Evolutionary conservation across 306 rosid species (phyloP).

Genomic region (Ziziphus jujuba): DNA sequence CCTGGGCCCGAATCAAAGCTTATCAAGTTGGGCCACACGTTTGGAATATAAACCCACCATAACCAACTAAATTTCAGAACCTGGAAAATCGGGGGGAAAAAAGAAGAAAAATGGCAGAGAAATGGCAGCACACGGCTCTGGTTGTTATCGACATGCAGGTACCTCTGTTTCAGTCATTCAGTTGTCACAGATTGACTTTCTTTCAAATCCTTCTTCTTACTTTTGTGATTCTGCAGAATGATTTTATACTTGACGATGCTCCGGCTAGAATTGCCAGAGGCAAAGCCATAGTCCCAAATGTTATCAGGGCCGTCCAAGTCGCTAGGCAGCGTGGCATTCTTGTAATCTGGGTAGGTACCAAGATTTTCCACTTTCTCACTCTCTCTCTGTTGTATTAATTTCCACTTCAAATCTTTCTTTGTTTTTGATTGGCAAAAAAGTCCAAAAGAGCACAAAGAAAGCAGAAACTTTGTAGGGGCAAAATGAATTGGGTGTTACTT

Average conservation of each 20-base stretch:
- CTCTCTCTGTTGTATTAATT: too few relatives aligned
- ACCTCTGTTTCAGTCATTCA: constrained; percentile 4
- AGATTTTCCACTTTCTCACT: too few relatives aligned
- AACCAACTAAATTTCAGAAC: too few relatives aligned
- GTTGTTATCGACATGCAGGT: constrained; percentile 92
- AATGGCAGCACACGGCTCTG: constrained; percentile 54
- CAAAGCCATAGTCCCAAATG: constrained; percentile 66
- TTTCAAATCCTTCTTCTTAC: constrained; percentile 1
- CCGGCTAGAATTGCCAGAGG: constrained; percentile 60
- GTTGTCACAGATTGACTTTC: not conserved
- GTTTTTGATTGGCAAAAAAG: too few relatives aligned
- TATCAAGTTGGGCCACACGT: too few relatives aligned
- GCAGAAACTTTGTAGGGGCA: too few relatives aligned
- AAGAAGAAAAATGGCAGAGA: constrained; percentile 45
- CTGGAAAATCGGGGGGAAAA: too few relatives aligned
- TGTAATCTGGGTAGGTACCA: constrained; percentile 62
- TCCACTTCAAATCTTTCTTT: too few relatives aligned
- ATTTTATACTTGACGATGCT: constrained; percentile 56
- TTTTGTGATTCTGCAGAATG: constrained; percentile 48
- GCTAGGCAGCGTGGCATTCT: constrained; percentile 70
- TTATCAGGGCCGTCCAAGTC: constrained; percentile 56
- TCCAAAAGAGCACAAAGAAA: too few relatives aligned
- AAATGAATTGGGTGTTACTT: too few relatives aligned
- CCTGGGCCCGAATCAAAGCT: too few relatives aligned
- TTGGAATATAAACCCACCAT: not conserved